Evolutionary conservation across 2,329 filamentous ascomycete genomes (phyloP), one percentile per base, ranked within the genome.

Genomic region (Microcyclosporella mali): DNA sequence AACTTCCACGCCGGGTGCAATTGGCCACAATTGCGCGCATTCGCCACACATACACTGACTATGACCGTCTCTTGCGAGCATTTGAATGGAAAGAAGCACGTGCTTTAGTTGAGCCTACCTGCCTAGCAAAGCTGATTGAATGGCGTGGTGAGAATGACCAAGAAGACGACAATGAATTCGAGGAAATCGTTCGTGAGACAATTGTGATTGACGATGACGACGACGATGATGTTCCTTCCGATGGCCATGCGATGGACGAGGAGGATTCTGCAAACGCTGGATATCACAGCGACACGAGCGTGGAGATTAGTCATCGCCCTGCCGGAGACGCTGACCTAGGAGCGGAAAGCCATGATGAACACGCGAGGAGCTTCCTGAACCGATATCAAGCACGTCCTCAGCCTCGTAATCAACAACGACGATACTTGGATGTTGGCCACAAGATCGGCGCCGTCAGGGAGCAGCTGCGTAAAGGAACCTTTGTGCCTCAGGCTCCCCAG

Each of bases 161-260:
- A 19, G 66, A 66, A 38, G 66, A 67, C 33, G 53, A 61, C 38
- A 49, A 57, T 18, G 75, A 76, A 40, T 65, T 81, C 16, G 77
- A 81, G 56, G 77, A 81, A 52, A 74, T 79, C 21, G 77, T 82
- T 40, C 73, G 76, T 37, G 79, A 82, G 60, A 74, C 80, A 45
- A 80, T 82, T 52, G 73, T 81, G 40, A 74, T 82, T 42, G 77
- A 78, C 40, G 77, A 80, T 55, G 77, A 79, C 52, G 75, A 80
- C 40, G 74, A 77, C 33, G 66, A 66, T 39, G 66, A 69, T 33
- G 31, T 18, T 30, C 31, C 30, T 11, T 16, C 10, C 12, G 34
- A 28, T 33, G 42, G 40, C 14, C 49, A 43, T 35, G 46, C 49
- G 37, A 43, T 45, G 21, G 53, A 58, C 40, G 52, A 53, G 12